These are phyloP conservation scores for Trypanosoma lewisi DNA, from an alignment of 208 protist genomes.

Conservation along the genomic window DNA sequence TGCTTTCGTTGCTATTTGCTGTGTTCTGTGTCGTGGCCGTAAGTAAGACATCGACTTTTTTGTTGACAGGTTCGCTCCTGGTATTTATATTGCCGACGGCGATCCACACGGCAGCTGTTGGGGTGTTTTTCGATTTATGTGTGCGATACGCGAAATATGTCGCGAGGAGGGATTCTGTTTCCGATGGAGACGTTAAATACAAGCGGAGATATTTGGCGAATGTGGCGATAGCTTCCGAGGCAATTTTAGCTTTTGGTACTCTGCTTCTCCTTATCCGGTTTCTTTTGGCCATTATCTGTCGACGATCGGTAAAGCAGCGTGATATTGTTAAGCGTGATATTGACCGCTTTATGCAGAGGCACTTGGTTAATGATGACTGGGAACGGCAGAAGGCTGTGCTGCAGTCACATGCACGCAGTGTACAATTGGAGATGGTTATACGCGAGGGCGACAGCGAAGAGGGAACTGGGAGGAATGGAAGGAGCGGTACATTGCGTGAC, in stretches of 20 bases:
- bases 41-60: slow-evolving; percentile 24
- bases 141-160: slow-evolving; percentile 34
- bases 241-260: slow-evolving; percentile 29
- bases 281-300: slow-evolving; percentile 21
- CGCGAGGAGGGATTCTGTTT: background rate
- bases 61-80: slow-evolving; percentile 30
- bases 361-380: slow-evolving; percentile 81
- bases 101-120: slow-evolving; percentile 48
- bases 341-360: slow-evolving; percentile 35
- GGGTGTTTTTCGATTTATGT: slow-evolving; percentile 39
- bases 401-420: slow-evolving; percentile 52
- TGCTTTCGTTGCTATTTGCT: slow-evolving; percentile 29
- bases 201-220: slow-evolving; percentile 31
- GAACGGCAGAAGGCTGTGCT: slow-evolving; percentile 61
- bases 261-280: slow-evolving; percentile 33
- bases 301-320: slow-evolving; percentile 25
- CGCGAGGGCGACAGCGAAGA: background rate
- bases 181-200: slow-evolving; percentile 17
- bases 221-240: slow-evolving; percentile 47
- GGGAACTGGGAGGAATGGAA: background rate
- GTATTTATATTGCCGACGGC: slow-evolving; percentile 29
- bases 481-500: background rate
- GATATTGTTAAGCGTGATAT: slow-evolving; percentile 33
- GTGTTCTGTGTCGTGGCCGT: slow-evolving; percentile 43
- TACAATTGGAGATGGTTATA: slow-evolving; percentile 50